These are phyloP conservation scores for Daucus carota DNA, from an alignment of 129 eudicot species.

Conservation along the genomic window DNA sequence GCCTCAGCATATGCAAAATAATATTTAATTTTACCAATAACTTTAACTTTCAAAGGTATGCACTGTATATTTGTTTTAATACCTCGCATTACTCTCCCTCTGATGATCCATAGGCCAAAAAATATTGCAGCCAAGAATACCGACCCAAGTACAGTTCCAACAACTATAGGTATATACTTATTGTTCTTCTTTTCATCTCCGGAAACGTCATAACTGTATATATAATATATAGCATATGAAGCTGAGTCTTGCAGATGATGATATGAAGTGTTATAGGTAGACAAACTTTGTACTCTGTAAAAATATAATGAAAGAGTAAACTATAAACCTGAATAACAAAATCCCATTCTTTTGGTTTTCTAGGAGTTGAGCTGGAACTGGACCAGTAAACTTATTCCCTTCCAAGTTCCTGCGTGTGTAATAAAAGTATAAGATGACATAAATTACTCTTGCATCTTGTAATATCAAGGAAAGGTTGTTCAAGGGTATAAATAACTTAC, in stretches of 20 bases:
- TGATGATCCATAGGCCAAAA: slow-evolving; percentile 11
- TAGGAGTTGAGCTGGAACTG: slow-evolving; percentile 33
- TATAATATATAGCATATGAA: neutral
- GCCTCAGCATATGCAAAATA: too few species aligned
- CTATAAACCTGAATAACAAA: slow-evolving; percentile 29
- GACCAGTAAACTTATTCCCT: slow-evolving; percentile 44
- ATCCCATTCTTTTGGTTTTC: slow-evolving; percentile 28
- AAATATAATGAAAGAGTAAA: neutral
- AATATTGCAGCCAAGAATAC: slow-evolving; percentile 7
- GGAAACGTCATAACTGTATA: slow-evolving; percentile 20
- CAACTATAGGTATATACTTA: slow-evolving; percentile 13
- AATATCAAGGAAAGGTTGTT: too few species aligned
- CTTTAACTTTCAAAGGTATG: too few species aligned
- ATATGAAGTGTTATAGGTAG: neutral
- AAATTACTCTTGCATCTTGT: too few species aligned
- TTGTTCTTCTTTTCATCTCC: slow-evolving; percentile 20
- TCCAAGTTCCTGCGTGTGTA: too few species aligned
- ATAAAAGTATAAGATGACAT: too few species aligned
- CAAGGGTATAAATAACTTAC: too few species aligned
- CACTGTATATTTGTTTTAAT: too few species aligned
- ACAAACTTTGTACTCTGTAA: neutral
- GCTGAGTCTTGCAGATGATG: neutral
- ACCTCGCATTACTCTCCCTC: slow-evolving; percentile 21
- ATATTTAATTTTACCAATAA: too few species aligned
- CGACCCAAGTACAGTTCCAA: slow-evolving; percentile 12